Base-by-base conservation (phyloP, 1,139 yeast species). In the Ogataea hybrid region DNA sequence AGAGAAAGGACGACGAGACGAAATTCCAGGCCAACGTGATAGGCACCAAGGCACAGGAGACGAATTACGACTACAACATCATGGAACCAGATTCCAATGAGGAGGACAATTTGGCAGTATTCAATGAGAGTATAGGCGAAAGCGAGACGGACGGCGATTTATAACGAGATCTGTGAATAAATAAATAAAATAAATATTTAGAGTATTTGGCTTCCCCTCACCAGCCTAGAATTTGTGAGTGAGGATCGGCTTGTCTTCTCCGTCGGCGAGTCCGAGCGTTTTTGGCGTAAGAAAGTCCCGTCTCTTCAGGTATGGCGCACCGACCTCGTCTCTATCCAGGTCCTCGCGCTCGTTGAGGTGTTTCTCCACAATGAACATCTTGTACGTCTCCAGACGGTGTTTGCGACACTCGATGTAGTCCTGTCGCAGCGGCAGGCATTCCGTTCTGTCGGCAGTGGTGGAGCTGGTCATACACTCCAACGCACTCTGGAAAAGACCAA, bases 351-450 rank as follows among this genome's bases (percentile, higher is more conserved):
- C 63, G 44, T 54, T 53, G 25, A 61, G 36, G 32, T 61, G 64
- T 35, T 59, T 56, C 43, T 60, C 47, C 46, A 63, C 49, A 32
- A 62, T 51, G 23, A 57, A 52, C 52, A 57, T 54, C 51, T 62
- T 63, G 44, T 61, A 62, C 14, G 59, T 44, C 51, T 63, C 67
- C 34, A 61, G 37, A 42, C 56, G 52, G 43, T 62, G 65, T 44
- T 62, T 59, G 49, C 65, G 57, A 38, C 67, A 63, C 52, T 63
- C 67, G 15, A 63, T 44, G 43, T 59, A 63, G 42, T 63, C 67
- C 30, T 53, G 54, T 42, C 54, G 54, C 28, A 58, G 49, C 12
- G 55, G 52, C 27, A 53, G 52, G 46, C 67, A 63, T 42, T 61
- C 62, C n/a, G 56, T 57, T 34, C 54, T 56, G 25, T 52, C 53